Evolutionary conservation across 106 monocot species (phyloP).

Genomic region (Alisma plantagoaquatica): DNA sequence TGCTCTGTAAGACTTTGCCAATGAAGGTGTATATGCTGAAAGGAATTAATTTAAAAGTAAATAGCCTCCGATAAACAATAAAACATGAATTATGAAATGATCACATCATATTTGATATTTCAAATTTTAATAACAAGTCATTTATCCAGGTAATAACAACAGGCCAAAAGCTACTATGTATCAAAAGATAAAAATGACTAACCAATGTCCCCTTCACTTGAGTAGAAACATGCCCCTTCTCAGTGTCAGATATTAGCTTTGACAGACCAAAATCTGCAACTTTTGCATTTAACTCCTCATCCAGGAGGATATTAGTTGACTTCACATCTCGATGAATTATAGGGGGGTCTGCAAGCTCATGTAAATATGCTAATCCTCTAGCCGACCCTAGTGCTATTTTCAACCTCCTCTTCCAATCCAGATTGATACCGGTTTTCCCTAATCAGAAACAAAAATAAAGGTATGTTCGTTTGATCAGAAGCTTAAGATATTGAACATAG

Average conservation of each 20-base stretch:
- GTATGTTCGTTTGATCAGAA: too few species aligned
- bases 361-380: constrained; percentile 13
- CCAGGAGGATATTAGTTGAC: constrained; percentile 15
- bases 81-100: too few species aligned
- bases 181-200: background rate
- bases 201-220: constrained; percentile 13
- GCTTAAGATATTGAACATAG: too few species aligned
- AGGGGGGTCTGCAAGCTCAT: constrained; percentile 8
- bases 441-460: too few species aligned
- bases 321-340: constrained; percentile 20
- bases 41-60: too few species aligned
- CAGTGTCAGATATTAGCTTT: constrained; percentile 5
- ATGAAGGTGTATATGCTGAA: too few species aligned
- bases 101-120: too few species aligned
- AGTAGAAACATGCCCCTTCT: constrained; percentile 11
- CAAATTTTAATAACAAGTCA: too few species aligned
- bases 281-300: constrained; percentile 14
- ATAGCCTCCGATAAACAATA: too few species aligned
- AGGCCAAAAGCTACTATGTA: background rate
- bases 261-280: constrained; percentile 24
- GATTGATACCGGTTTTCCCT: constrained; percentile 11
- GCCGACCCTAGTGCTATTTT: constrained; percentile 12
- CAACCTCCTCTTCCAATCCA: constrained; percentile 16
- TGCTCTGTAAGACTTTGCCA: too few species aligned
- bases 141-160: too few species aligned